Conservation (phyloP, 2,329 filamentous ascomycete genomes). For the Xylaria sp. region DNA sequence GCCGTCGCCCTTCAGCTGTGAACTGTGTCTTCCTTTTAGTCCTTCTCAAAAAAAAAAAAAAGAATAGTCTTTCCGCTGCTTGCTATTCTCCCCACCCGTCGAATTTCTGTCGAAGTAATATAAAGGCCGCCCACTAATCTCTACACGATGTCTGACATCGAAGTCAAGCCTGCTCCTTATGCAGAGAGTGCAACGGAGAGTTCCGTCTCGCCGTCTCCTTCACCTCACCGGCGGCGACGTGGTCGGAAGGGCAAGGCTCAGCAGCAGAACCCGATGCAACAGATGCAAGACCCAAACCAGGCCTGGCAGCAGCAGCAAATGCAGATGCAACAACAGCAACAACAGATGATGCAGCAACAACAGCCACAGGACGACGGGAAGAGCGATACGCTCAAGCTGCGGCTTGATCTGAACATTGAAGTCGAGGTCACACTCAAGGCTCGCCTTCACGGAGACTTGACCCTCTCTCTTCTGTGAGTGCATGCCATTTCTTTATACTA, state of each 20-base stretch:
- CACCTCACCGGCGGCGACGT: slow-evolving; percentile 31
- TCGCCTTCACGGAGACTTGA: slow-evolving; percentile 85
- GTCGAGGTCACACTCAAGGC: slow-evolving; percentile 87
- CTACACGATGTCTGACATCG: slow-evolving; percentile 27
- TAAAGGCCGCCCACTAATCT: neutral
- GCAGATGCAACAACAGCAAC: slow-evolving; percentile 14
- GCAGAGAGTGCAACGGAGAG: slow-evolving; percentile 33
- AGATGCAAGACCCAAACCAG: slow-evolving; percentile 24
- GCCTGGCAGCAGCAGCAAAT: slow-evolving; percentile 26
- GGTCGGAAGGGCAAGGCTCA: slow-evolving; percentile 25
- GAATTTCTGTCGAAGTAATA: neutral
- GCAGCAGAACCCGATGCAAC: slow-evolving; percentile 22
- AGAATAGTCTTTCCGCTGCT: neutral
- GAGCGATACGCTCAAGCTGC: slow-evolving; percentile 70
- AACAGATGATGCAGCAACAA: slow-evolving; percentile 23
- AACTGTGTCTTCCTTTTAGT: neutral
- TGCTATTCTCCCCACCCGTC: neutral
- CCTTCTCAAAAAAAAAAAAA: too few relatives aligned
- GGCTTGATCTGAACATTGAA: slow-evolving; percentile 80
- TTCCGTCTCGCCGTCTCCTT: slow-evolving; percentile 31
- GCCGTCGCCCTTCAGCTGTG: neutral
- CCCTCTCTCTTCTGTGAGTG: slow-evolving; percentile 69
- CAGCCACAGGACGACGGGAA: slow-evolving; percentile 45
- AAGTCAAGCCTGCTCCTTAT: slow-evolving; percentile 29
- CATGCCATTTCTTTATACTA: neutral